Base-by-base conservation (phyloP, 2,329 filamentous ascomycete species). In the Xylariaceae sp. region DNA sequence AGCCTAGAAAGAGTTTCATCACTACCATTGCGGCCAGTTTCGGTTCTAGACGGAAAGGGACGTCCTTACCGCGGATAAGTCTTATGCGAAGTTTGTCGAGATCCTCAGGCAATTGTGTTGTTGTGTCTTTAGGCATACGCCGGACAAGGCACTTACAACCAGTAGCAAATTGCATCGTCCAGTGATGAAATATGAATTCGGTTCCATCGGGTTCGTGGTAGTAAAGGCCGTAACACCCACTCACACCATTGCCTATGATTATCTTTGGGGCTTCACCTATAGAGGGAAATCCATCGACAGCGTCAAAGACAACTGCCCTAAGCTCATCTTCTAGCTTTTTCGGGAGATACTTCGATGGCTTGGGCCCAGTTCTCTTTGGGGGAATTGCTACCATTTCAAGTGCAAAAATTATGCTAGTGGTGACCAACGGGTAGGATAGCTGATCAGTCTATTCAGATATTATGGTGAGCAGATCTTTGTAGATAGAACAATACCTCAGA, bases 1-100 rank as follows among this genome's bases (percentile, higher is more conserved):
- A 32, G 0, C 58, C 57, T 3, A 65, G 32, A 21, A 58, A 62
- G 1, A 61, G 6, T 6, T 65, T 65, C 62, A 65, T 62, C 5
- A 50, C 41, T 1, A 62, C 58, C 40, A 65, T 62, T 11, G 58
- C 60, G 1, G 63, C 63, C 5, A 60, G 36, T 15, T 56, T 58
- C 1, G 52, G 53, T n/a, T 58, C 57, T 20, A 65, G 53, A 8
- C 35, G 48, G 16, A 47, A 54, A 4, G 40, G 41, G 2, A 56
- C 37, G 13, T 21, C 3, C 3, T 11, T 15, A 1, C 53, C 53
- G 3, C n/a, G 9, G 10, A 53, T 40, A 1, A 56, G 43, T 18
- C 18, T n/a, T 1, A 53, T 2, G 9, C 53, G 53, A 24, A 51
- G 24, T 3, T 21, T 9, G 16, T 56, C 42, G 4, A 56, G 48